Percentiles rank a stretch among this genome's conserved stretches.
Conservation (phyloP, 225 moss, liverwort and hornwort species). For the Sphagnum contortum region DNA sequence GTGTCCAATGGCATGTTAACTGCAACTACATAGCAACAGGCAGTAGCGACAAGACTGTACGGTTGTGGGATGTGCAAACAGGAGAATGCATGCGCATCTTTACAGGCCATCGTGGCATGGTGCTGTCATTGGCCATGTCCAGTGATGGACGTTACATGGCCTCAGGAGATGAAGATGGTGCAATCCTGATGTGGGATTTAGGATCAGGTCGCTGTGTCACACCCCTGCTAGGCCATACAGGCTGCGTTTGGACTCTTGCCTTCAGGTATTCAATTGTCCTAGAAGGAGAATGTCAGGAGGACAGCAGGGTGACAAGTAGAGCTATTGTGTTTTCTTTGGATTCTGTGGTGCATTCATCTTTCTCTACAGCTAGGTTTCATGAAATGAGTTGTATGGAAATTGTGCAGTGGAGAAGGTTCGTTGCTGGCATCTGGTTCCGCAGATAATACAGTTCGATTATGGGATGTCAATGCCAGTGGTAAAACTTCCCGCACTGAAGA, state of each 20-base stretch:
- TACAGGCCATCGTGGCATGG: conserved; percentile 95
- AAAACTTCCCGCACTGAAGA: conserved; percentile 80
- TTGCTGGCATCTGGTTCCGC: conserved; percentile 91
- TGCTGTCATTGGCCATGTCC: conserved; percentile 91
- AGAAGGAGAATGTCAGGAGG: too few relatives aligned
- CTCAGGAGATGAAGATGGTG: conserved; percentile 94
- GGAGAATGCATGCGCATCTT: conserved; percentile 99
- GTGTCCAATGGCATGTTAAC: conserved; percentile 98
- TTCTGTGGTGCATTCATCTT: too few relatives aligned
- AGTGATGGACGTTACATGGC: conserved; percentile 99
- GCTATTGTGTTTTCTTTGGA: too few relatives aligned
- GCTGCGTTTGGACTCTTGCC: conserved; percentile 92
- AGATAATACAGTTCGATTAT: conserved; percentile 88
- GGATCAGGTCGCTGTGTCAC: conserved; percentile 93
- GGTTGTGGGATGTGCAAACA: conserved; percentile 96
- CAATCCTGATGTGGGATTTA: conserved; percentile 98
- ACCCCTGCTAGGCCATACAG: conserved; percentile 91
- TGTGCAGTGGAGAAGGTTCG: conserved; percentile 85
- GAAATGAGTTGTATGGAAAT: background rate
- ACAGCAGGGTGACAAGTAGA: background rate
- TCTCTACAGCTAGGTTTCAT: background rate
- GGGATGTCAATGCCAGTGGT: conserved; percentile 94
- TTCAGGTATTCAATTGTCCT: conserved; percentile 36
- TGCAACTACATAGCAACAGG: conserved; percentile 99
- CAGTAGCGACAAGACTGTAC: conserved; percentile 94